Evolutionary conservation across 306 rosid genomes (phyloP).

Genomic region (Crotalaria pallida): DNA sequence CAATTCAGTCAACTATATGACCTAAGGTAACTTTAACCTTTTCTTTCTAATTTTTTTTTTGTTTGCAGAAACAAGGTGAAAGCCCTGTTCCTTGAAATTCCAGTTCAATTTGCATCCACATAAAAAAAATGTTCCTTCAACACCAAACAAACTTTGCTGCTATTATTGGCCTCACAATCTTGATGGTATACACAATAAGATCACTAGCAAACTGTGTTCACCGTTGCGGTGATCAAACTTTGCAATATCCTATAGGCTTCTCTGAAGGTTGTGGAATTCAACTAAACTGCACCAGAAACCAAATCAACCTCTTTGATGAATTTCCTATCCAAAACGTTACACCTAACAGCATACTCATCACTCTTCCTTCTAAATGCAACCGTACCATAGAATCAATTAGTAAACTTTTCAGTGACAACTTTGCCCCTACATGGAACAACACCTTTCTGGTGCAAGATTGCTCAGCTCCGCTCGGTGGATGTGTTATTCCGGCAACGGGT

Average conservation of each 20-base stretch:
- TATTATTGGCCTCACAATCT: slow-evolving; percentile 24
- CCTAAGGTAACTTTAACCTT: background rate
- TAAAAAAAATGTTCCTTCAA: slow-evolving; percentile 38
- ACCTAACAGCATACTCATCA: slow-evolving; percentile 35
- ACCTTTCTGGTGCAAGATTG: slow-evolving; percentile 59
- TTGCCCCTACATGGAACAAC: slow-evolving; percentile 40
- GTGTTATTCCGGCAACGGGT: slow-evolving; percentile 31
- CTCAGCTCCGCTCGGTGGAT: slow-evolving; percentile 8
- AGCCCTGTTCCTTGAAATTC: slow-evolving; percentile 6
- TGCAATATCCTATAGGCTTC: slow-evolving; percentile 68
- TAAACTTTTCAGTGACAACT: slow-evolving; percentile 30
- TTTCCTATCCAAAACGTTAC: slow-evolving; percentile 49
- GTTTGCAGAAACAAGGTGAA: slow-evolving; percentile 37
- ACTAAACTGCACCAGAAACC: slow-evolving; percentile 22
- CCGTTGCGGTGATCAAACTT: slow-evolving; percentile 25
- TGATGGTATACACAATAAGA: slow-evolving; percentile 23
- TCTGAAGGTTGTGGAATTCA: slow-evolving; percentile 30
- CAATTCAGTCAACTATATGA: background rate
- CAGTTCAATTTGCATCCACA: slow-evolving; percentile 3
- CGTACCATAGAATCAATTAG: slow-evolving; percentile 26
- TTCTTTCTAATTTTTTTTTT: background rate
- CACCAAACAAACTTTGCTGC: slow-evolving; percentile 2
- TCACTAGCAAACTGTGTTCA: slow-evolving; percentile 22
- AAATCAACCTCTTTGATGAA: slow-evolving; percentile 20
- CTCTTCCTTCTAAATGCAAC: slow-evolving; percentile 48